Evolutionary conservation across 768 basidiomycete species (phyloP), one percentile per base, ranked within the genome.

Genomic region (Cyathus striatus): DNA sequence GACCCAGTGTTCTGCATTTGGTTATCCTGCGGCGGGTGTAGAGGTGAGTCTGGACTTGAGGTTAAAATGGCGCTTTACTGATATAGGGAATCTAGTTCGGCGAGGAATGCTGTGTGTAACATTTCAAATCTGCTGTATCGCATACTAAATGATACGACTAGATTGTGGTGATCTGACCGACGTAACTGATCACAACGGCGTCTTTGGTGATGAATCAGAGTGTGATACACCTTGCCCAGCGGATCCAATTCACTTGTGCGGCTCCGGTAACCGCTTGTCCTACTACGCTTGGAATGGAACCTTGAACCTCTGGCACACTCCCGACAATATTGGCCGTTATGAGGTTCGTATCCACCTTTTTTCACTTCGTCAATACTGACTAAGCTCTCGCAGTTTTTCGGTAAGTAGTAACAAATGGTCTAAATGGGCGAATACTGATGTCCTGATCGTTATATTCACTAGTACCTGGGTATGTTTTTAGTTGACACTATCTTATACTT

Each of bases 81-180:
- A 38, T 21, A 24, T 7, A 16, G 4, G 25, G 38, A 23, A n/a
- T 41, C 17, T 17, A 83, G 63, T 86, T 70, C 40, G 82, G 76
- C 12, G 55, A 81, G 47, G 82, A 88, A 53, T 90, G 87, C 66
- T 89, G 85, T 86, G n/a, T n/a, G n/a, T n/a, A n/a, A n/a, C n/a
- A n/a, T n/a, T n/a, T n/a, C n/a, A 52, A 54, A 83, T 71, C 2
- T 37, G 5, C 16, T 23, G 21, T 13, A 24, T 36, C 9, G 12
- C 2, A 16, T 10, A 10, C 10, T 10, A 16, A n/a, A 16, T 37
- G 9, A 12, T 18, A 40, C 7, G 12, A 27, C 40, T 40, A 87
- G 86, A 76, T 59, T 89, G 88, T 43, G 87, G 88, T 41, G 88
- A 90, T 56, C 52, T 71, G 6, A 60, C 62, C 3, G 78, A 88